These are phyloP conservation scores for Aeschynomene evenia DNA, from an alignment of 306 rosid species.

Conservation along the genomic window DNA sequence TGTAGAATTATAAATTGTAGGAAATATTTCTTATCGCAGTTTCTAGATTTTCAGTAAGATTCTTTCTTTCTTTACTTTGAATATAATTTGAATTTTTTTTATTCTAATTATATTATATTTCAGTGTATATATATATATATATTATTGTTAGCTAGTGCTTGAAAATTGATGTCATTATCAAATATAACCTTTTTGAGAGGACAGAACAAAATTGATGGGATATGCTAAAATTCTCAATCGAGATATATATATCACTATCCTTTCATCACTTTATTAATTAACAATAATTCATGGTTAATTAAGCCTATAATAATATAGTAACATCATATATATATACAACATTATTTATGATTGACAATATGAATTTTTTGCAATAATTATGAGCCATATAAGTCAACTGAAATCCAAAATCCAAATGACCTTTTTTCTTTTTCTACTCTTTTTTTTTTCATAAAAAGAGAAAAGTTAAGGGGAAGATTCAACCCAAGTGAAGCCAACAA, in stretches of 20 bases:
- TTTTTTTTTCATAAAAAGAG: not conserved
- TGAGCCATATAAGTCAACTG: conserved; percentile 3
- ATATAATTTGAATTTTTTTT: not conserved
- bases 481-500: too few relatives aligned
- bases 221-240: conserved; percentile 28
- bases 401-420: too few relatives aligned
- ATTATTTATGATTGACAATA: conserved; percentile 6
- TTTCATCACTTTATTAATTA: not conserved
- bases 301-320: too few relatives aligned
- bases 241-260: conserved; percentile 23
- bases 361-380: not conserved
- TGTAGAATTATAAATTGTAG: not conserved
- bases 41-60: not conserved
- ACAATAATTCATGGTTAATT: not conserved
- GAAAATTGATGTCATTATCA: not conserved
- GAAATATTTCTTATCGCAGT: not conserved
- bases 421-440: not conserved
- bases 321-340: too few relatives aligned
- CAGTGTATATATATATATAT: not conserved
- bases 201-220: conserved; percentile 29
- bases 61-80: not conserved
- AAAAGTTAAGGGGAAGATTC: too few relatives aligned
- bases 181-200: not conserved
- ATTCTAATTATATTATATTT: not conserved
- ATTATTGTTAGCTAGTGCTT: not conserved